A percentile compares a stretch with the other conserved stretches of the same genome.
phyloP scores from a whole-genome alignment of 345 rosid species.

The Eucalyptus cloeziana region DNA sequence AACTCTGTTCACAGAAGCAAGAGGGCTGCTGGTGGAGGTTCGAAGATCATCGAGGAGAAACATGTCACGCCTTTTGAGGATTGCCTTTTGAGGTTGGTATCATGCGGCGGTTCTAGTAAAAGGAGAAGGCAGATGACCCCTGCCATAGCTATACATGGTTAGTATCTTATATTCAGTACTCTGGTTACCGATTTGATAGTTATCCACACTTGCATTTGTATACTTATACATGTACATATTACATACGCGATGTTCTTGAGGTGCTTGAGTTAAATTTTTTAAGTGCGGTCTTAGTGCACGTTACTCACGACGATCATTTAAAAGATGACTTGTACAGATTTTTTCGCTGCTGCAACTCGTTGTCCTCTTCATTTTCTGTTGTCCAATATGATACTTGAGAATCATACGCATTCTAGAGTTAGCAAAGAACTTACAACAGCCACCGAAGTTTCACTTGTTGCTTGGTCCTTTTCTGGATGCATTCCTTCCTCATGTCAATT shows the following conservation, averaged over 20 bases:
- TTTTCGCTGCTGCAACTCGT: neutral
- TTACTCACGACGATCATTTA: neutral
- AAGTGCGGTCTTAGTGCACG: neutral
- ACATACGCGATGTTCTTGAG: neutral
- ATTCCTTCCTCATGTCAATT: neutral
- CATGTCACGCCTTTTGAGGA: slow-evolving; percentile 4
- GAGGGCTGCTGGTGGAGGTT: slow-evolving; percentile 29
- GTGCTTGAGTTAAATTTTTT: neutral
- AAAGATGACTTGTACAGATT: neutral
- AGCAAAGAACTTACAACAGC: neutral
- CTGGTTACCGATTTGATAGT: neutral
- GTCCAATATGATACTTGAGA: neutral
- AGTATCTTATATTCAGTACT: neutral
- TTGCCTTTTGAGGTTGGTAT: slow-evolving; percentile 67
- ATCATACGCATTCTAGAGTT: neutral
- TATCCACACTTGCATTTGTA: neutral
- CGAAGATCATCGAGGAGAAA: neutral
- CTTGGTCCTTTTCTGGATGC: neutral
- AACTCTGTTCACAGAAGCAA: slow-evolving; percentile 41
- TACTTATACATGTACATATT: neutral
- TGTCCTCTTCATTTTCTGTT: neutral
- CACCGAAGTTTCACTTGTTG: rapidly evolving
- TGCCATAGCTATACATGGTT: slow-evolving; percentile 18
- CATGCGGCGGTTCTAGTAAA: slow-evolving; percentile 47
- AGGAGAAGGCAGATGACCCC: slow-evolving; percentile 71